Percentiles rank a stretch among this genome's conserved stretches.
Conservation (phyloP, 73 alveolate species). For the Paramecium octaurelia region DNA sequence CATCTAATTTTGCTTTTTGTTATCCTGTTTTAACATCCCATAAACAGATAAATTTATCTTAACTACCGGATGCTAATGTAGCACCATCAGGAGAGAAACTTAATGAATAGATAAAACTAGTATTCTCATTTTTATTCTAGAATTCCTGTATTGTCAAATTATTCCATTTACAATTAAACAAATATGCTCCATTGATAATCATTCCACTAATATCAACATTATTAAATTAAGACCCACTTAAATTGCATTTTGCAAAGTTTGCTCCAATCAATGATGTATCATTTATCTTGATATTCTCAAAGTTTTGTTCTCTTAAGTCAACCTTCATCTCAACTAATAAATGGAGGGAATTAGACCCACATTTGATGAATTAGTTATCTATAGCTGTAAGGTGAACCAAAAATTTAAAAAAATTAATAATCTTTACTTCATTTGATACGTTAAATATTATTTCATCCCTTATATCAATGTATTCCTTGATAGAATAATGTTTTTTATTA, state of each 20-base stretch:
- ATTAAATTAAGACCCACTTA: neutral
- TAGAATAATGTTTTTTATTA: neutral
- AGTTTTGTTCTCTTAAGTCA: neutral
- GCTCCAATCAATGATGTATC: neutral
- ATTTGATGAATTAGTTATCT: neutral
- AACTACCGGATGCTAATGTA: neutral
- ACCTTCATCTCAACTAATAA: neutral
- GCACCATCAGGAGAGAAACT: neutral
- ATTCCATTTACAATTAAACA: neutral
- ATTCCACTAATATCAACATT: neutral
- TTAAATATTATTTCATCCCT: neutral
- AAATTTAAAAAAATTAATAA: neutral
- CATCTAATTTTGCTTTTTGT: neutral
- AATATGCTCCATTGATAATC: neutral
- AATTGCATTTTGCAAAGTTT: neutral
- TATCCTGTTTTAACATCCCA: neutral
- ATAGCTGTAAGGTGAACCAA: neutral
- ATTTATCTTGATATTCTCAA: neutral
- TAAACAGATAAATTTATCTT: neutral
- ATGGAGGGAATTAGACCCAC: neutral
- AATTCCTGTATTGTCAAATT: too few species aligned
- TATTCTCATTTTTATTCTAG: too few species aligned
- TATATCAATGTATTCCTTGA: neutral
- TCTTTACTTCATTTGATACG: neutral
- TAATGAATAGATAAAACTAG: neutral